Base-by-base conservation (phyloP, 2,329 filamentous ascomycete genomes). In the Verticillium dahliae region DNA sequence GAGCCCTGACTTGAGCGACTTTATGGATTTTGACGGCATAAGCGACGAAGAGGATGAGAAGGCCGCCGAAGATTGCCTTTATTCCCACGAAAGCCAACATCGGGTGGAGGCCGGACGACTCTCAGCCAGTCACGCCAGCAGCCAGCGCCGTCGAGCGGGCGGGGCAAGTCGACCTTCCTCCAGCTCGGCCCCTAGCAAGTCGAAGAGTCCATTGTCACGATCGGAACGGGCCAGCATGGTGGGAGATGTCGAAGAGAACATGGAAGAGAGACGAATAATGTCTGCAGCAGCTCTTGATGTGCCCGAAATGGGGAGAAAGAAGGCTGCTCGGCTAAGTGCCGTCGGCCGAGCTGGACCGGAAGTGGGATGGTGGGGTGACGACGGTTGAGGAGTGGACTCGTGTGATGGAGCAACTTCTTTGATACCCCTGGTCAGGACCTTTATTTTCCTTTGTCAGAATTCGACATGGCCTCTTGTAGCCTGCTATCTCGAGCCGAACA, bases 321-420 rank as follows among this genome's bases (percentile, higher is more conserved):
- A 75, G 67, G 72, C 73, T 58, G 78, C 76, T 11, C 74, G 79
- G 5, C 67, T 78, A 54, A 78, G 76, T 59, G 76, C 76, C 1
- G 75, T 78, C 15, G 76, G 76, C 18, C 65, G 66, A 27, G 64
- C 69, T 7, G 66, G 67, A 33, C 68, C 68, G 5, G 71, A 73
- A 7, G 67, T 72, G 39, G 73, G 74, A 2, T 75, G 70, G 67
- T 78, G 75, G 77, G 76, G 74, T n/a, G 76, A 79, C 57, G 76
- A 80, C n/a, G 63, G 64, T 52, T 65, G 56, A 62, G 27, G 27
- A 27, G 6, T 15, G 14, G 31, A 38, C 18, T 56, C 54, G 22
- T 11, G 45, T 10, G n/a, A 52, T 10, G 22, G 45, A 52, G 45
- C 18, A 57, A 63, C 61, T 13, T 63, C 59, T 64, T 63, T 57